Base-by-base conservation (phyloP, 2,329 filamentous ascomycete genomes). In the Paraconiothyrium brasiliense region DNA sequence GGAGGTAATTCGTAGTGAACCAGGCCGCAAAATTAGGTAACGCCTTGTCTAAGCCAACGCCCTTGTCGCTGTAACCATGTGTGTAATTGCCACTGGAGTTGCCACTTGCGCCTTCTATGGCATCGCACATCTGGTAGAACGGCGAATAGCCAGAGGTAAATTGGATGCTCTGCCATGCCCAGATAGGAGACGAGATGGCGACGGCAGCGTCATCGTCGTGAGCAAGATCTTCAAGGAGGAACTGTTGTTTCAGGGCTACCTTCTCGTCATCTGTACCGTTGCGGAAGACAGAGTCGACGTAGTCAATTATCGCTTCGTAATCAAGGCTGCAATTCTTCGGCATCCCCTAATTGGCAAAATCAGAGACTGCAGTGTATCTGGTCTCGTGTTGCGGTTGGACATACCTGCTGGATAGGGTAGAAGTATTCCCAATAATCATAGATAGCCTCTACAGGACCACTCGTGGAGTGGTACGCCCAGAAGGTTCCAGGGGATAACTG, bases 121-220 rank as follows among this genome's bases (percentile, higher is more conserved):
- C 41, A n/a, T 44, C 41, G n/a, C 41, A 44, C 41, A 44, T 44
- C 41, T 44, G 41, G 20, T 44, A 44, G 41, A 44, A 44, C 11
- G 22, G 41, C 9, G 41, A 44, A 44, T 44, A 44, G 16, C 41
- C 41, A 6, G 41, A 44, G n/a, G 16, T 20, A n/a, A 44, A 44
- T 11, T 44, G 41, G n/a, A 44, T 44, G 1, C n/a, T 20, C 41
- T 44, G 41, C 41, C 41, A 44, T 20, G 41, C 41, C 41, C 41
- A 44, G 41, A 44, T 44, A 8, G 41, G 41, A n/a, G 41, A 44
- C 1, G 41, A 44, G 9, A 44, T 44, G 9, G 41, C 41, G 41
- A 44, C 41, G 7, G 41, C 41, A 44, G 20, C 41, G 10, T 44
- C 41, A 44, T 44, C 41, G n/a, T 44, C 20, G n/a, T 44, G 41